These are phyloP conservation scores for Dissophora ornata DNA, from an alignment of 192 early-diverging fungal genomes.

Conservation along the genomic window DNA sequence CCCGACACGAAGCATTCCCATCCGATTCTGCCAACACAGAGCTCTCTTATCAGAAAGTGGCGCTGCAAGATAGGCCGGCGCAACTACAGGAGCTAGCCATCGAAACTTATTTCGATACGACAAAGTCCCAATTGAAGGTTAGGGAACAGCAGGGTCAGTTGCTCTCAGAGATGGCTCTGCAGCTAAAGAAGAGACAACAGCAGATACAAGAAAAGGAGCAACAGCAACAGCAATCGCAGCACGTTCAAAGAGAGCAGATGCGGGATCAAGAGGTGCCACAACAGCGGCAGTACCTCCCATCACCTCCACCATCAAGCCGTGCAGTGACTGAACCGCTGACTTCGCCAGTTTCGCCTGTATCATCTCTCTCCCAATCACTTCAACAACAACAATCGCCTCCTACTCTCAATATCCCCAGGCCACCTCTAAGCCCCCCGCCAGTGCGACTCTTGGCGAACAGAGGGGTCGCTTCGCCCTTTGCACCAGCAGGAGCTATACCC, in stretches of 20 bases:
- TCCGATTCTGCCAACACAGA: conserved; percentile 23
- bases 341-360: not conserved
- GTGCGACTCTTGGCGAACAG: conserved; percentile 34
- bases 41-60: conserved; percentile 12
- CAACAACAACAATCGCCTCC: conserved; percentile 21
- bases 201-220: conserved; percentile 4
- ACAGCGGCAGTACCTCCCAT: not conserved
- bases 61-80: conserved; percentile 4
- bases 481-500: not conserved
- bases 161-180: conserved; percentile 25
- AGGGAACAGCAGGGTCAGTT: conserved; percentile 27
- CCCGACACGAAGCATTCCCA: conserved; percentile 7
- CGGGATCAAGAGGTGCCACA: not conserved
- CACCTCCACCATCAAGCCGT: not conserved
- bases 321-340: not conserved
- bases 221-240: not conserved
- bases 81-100: conserved; percentile 33
- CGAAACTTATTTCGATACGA: conserved; percentile 50
- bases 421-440: conserved; percentile 41
- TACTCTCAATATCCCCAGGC: conserved; percentile 41
- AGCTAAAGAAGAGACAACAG: conserved; percentile 26
- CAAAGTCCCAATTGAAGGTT: conserved; percentile 42
- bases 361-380: conserved; percentile 5
- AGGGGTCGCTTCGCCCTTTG: not conserved
- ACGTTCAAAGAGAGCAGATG: not conserved